Conservation (phyloP, 768 basidiomycete species). For the Amanita thiersii region DNA sequence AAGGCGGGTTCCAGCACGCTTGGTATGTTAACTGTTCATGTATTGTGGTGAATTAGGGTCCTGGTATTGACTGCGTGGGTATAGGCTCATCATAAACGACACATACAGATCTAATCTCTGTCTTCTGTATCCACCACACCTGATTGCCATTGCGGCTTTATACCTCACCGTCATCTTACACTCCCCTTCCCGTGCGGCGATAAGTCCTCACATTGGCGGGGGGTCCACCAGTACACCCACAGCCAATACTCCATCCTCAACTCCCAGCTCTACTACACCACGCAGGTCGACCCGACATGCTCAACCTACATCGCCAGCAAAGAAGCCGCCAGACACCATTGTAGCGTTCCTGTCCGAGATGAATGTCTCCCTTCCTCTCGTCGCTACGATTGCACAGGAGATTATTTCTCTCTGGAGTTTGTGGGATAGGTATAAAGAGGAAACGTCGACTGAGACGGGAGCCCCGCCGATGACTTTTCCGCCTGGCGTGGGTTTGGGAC, state of each 20-base stretch:
- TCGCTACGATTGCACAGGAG: conserved; percentile 85
- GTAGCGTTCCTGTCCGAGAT: conserved; percentile 72
- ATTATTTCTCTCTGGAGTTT: conserved; percentile 84
- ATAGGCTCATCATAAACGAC: conserved; percentile 94
- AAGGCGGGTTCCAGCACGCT: conserved; percentile 78
- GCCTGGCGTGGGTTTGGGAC: conserved; percentile 16
- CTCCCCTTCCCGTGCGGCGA: conserved; percentile 39
- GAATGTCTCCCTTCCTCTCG: conserved; percentile 73
- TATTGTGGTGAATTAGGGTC: background rate
- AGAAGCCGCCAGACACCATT: conserved; percentile 67
- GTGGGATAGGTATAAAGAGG: conserved; percentile 80
- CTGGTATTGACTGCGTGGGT: background rate
- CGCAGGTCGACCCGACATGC: conserved; percentile 12
- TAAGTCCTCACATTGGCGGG: conserved; percentile 24
- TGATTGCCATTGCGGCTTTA: conserved; percentile 87
- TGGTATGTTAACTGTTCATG: conserved; percentile 52
- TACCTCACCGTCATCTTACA: conserved; percentile 83
- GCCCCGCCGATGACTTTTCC: conserved; percentile 19
- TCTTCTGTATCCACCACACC: conserved; percentile 90
- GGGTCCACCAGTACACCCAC: conserved; percentile 11
- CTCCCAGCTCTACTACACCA: conserved; percentile 43
- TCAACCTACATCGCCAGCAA: conserved; percentile 24
- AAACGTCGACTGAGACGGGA: conserved; percentile 22
- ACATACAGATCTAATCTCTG: conserved; percentile 90
- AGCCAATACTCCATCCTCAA: conserved; percentile 27